Conservation (phyloP, 2,329 filamentous ascomycete species). For the Ceratocystis eucalypticola region DNA sequence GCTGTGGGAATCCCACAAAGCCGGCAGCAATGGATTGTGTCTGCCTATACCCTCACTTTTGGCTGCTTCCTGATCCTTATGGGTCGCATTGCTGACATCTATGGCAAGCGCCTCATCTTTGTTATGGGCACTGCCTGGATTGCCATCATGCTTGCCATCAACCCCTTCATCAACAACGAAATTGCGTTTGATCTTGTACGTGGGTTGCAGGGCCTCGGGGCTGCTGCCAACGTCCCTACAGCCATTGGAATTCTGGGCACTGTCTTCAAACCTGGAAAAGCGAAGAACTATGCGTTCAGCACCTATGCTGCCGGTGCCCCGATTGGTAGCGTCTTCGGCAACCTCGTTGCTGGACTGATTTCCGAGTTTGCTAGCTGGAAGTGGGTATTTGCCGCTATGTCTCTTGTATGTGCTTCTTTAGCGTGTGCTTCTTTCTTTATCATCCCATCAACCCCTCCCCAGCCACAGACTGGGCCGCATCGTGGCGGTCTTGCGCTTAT, state of each 20-base stretch:
- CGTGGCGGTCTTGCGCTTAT: conserved; percentile 14
- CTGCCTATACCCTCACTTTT: conserved; percentile 51
- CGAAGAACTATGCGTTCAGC: conserved; percentile 58
- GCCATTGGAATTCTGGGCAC: conserved; percentile 57
- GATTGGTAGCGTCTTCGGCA: conserved; percentile 50
- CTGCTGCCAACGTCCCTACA: conserved; percentile 56
- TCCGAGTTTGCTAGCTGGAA: conserved; percentile 50
- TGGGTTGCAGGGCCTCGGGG: conserved; percentile 52
- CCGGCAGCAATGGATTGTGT: conserved; percentile 53
- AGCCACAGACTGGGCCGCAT: not conserved
- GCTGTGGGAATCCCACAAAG: conserved; percentile 43
- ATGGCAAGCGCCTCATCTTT: conserved; percentile 52
- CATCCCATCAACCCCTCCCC: conserved; percentile 39
- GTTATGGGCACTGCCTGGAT: conserved; percentile 51
- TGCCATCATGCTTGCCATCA: conserved; percentile 42
- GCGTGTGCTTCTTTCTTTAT: conserved; percentile 44
- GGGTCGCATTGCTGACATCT: conserved; percentile 54
- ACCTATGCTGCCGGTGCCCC: conserved; percentile 52
- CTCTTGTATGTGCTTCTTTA: conserved; percentile 44
- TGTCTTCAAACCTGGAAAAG: conserved; percentile 52
- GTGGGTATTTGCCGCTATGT: conserved; percentile 53
- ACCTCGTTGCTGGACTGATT: conserved; percentile 49
- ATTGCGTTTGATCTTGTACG: conserved; percentile 55
- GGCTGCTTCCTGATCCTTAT: conserved; percentile 55
- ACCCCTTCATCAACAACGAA: conserved; percentile 52